Percentiles rank a stretch among this genome's conserved stretches.
Evolutionary conservation across 2,329 filamentous ascomycete species (phyloP).

Genomic region (Monosporascus sp.): DNA sequence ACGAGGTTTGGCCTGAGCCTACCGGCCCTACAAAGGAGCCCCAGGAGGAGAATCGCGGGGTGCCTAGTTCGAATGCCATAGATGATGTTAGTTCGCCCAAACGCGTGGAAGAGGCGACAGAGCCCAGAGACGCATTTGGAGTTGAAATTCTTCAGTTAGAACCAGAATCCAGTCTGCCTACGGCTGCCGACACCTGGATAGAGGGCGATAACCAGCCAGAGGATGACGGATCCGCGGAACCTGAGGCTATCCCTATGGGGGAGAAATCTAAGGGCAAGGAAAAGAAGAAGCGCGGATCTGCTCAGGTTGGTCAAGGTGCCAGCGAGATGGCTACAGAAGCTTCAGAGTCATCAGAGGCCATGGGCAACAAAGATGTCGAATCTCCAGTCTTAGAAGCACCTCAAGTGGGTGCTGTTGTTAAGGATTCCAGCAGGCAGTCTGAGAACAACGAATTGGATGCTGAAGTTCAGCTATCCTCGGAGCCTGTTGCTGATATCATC

Average conservation of each 20-base stretch:
- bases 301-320: conserved; percentile 8
- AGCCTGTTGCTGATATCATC: conserved; percentile 2
- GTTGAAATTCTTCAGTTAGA: conserved; percentile 4
- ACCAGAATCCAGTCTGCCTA: conserved; percentile 1
- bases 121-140: conserved; percentile 2
- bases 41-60: conserved; percentile 9
- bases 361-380: neutral
- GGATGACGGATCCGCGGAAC: conserved; percentile 2
- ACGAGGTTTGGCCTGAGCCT: conserved; percentile 8
- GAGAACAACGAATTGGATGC: neutral
- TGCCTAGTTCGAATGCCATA: conserved; percentile 3
- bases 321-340: conserved; percentile 8
- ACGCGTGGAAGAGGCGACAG: conserved; percentile 3
- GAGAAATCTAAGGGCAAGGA: conserved; percentile 19
- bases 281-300: conserved; percentile 14
- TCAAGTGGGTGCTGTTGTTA: neutral
- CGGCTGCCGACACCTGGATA: conserved; percentile 1
- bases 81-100: conserved; percentile 4
- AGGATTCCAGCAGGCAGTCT: neutral
- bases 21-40: conserved; percentile 13
- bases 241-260: conserved; percentile 10
- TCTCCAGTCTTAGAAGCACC: neutral
- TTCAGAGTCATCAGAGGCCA: conserved; percentile 2
- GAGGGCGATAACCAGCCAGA: conserved; percentile 5
- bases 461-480: conserved; percentile 1